A percentile compares a stretch with the other conserved stretches of the same genome.
phyloP scores from a whole-genome alignment of 208 protist genomes.

The Naegleria gruberi region DNA sequence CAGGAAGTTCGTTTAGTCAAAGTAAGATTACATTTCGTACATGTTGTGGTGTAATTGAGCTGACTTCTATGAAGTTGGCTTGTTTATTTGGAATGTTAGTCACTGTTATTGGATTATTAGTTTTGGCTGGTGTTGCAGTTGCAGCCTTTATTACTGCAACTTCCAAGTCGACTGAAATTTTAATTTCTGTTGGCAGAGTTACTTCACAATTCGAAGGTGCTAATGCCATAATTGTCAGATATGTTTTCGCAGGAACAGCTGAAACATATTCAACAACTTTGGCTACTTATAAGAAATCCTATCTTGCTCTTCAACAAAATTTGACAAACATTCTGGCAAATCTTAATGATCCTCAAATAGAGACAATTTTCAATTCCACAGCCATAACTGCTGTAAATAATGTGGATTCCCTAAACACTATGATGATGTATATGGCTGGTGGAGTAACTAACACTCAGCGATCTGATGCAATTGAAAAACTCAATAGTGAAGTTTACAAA shows the following conservation, averaged over 20 bases:
- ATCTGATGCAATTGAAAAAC: not conserved
- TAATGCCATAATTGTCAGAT: not conserved
- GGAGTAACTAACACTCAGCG: not conserved
- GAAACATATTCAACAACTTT: not conserved
- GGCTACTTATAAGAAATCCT: not conserved
- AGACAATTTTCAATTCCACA: not conserved
- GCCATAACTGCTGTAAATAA: too few species aligned
- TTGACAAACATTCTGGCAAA: not conserved
- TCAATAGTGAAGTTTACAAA: not conserved
- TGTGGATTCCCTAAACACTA: too few species aligned
- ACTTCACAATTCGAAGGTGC: too few species aligned
- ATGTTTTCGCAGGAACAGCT: not conserved
- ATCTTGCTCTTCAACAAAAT: not conserved
- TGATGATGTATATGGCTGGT: not conserved
- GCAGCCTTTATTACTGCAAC: not conserved
- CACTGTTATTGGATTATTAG: not conserved
- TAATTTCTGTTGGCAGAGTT: too few species aligned
- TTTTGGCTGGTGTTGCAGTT: not conserved
- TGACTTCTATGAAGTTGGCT: not conserved
- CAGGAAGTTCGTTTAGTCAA: too few species aligned
- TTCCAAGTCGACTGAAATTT: not conserved
- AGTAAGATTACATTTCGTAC: too few species aligned
- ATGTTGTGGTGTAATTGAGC: not conserved
- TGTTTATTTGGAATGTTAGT: not conserved
- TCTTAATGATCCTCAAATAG: not conserved